Evolutionary conservation across 2,329 filamentous ascomycete genomes (phyloP).

Genomic region (Colletotrichum liaoningense): DNA sequence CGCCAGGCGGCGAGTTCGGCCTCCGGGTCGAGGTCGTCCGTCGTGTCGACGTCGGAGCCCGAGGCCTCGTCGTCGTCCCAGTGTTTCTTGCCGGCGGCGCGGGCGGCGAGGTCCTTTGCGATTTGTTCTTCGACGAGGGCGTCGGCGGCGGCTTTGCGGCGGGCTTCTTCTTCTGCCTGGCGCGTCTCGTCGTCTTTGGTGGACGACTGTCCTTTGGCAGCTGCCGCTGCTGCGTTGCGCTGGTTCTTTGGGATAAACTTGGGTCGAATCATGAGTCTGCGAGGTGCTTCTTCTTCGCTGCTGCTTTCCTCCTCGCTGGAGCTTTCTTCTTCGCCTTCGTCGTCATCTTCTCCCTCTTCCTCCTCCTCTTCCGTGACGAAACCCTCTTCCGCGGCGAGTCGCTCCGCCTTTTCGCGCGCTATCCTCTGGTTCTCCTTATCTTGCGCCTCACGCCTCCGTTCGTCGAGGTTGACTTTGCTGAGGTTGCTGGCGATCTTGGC

Average conservation of each 20-base stretch:
- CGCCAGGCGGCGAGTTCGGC: slow-evolving; percentile 95
- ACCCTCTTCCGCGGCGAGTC: slow-evolving; percentile 67
- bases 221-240: slow-evolving; percentile 46
- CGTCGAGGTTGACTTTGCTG: slow-evolving; percentile 63
- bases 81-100: slow-evolving; percentile 80
- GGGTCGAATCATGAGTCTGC: slow-evolving; percentile 69
- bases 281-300: slow-evolving; percentile 68
- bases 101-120: slow-evolving; percentile 81
- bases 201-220: slow-evolving; percentile 40
- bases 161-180: slow-evolving; percentile 68
- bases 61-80: slow-evolving; percentile 80
- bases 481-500: slow-evolving; percentile 67
- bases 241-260: slow-evolving; percentile 73
- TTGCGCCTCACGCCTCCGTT: slow-evolving; percentile 57
- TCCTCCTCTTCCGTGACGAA: slow-evolving; percentile 70
- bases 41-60: slow-evolving; percentile 85
- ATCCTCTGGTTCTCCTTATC: slow-evolving; percentile 59
- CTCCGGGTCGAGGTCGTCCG: slow-evolving; percentile 86
- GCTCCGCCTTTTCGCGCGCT: slow-evolving; percentile 62
- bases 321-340: slow-evolving; percentile 44
- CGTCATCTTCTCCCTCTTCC: slow-evolving; percentile 54
- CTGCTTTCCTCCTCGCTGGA: slow-evolving; percentile 57
- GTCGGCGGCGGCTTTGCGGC: slow-evolving; percentile 78
- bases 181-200: slow-evolving; percentile 48
- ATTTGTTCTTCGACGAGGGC: slow-evolving; percentile 90